Base-by-base conservation (phyloP, 257 asterid species). In the Fraxinus cuspidata region DNA sequence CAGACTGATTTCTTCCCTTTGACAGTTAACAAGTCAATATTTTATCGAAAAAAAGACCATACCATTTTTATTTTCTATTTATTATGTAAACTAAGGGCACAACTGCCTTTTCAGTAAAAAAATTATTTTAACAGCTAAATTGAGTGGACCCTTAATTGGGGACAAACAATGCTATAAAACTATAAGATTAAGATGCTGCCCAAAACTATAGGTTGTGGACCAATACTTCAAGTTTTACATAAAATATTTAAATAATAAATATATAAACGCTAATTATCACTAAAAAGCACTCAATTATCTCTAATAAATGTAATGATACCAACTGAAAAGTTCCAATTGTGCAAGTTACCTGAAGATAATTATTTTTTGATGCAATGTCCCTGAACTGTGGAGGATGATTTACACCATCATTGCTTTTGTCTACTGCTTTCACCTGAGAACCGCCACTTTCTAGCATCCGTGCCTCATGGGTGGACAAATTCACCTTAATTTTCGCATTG, bases 281-380 rank as follows among this genome's bases (percentile, higher is more conserved):
- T 37, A 37, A 37, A 42, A 42, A 42, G 49, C 49, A 42, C 49
- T 3, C 49, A 11, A 2, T 42, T 42, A 42, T 42, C 4, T 0
- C 4, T 42, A 42, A 42, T 2, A 42, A 11, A 42, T 37, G 13
- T 15, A 68, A 47, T 71, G 23, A 7, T 23, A 60, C 64, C 27
- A 60, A 34, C 64, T 37, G 42, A 37, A 7, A 37, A 37, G 42
- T 37, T 72, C 27, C 21, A 71, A 37, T 71, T 19, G 15, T 64
- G 74, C 71, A 60, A 70, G 74, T 77, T 79, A 92, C 97, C 97
- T 93, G 91, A 63, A 88, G 85, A 79, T 71, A 85, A 47, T 74
- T 81, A 75, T 74, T 77, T 75, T 80, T 75, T 29, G 79, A 60
- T n/a, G 83, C 75, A 47, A 69, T 18, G 75, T 40, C 73, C 27